phyloP scores from a whole-genome alignment of 2,329 filamentous ascomycete genomes.

The Pseudogymnoascus sp. region DNA sequence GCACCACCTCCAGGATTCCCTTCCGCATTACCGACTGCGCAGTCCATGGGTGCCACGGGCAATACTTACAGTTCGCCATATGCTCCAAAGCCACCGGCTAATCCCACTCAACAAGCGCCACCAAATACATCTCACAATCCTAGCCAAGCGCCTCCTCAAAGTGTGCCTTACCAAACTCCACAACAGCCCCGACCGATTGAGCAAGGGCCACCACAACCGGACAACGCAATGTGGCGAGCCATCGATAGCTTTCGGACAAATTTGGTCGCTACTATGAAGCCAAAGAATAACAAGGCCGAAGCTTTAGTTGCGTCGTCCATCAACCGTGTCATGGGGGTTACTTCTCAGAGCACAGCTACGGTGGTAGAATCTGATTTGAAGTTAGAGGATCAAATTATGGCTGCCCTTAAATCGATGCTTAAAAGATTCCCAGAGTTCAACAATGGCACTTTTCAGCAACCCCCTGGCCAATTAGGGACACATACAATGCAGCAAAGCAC shows the following conservation, averaged over 20 bases:
- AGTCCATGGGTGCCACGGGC: slow-evolving; percentile 14
- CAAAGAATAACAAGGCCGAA: slow-evolving; percentile 17
- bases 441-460: slow-evolving; percentile 14
- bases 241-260: slow-evolving; percentile 22
- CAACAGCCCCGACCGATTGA: slow-evolving; percentile 12
- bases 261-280: slow-evolving; percentile 16
- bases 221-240: slow-evolving; percentile 11
- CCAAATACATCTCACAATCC: slow-evolving; percentile 9
- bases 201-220: slow-evolving; percentile 9
- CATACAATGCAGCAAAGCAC: slow-evolving; percentile 11
- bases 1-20: slow-evolving; percentile 12
- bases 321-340: slow-evolving; percentile 22
- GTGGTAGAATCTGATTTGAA: slow-evolving; percentile 13
- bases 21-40: slow-evolving; percentile 17
- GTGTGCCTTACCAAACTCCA: slow-evolving; percentile 8
- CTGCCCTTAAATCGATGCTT: slow-evolving; percentile 21
- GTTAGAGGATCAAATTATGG: slow-evolving; percentile 21
- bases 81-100: slow-evolving; percentile 22
- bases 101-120: slow-evolving; percentile 12
- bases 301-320: slow-evolving; percentile 25
- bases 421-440: slow-evolving; percentile 16
- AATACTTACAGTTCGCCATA: slow-evolving; percentile 29
- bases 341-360: slow-evolving; percentile 18
- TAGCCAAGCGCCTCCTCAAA: slow-evolving; percentile 5
- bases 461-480: slow-evolving; percentile 1